phyloP scores from a whole-genome alignment of 345 rosid genomes.

The Clausena lansium region DNA sequence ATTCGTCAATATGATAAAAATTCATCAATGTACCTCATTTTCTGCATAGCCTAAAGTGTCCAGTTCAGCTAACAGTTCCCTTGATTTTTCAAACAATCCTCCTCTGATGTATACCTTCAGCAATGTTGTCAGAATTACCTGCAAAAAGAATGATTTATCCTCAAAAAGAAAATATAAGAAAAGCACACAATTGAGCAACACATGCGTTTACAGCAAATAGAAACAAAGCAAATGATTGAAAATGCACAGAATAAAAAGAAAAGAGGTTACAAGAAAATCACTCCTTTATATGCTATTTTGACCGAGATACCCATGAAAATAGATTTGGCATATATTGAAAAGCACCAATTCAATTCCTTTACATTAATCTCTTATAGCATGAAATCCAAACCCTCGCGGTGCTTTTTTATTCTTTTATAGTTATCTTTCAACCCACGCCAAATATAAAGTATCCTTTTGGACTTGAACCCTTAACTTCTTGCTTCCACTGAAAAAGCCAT shows the following conservation, averaged over 20 bases:
- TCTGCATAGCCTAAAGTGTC: slow-evolving; percentile 69
- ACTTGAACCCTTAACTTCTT: no score
- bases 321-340: not conserved
- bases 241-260: not conserved
- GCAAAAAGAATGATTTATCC: slow-evolving; percentile 11
- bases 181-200: not conserved
- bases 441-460: no score
- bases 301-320: not conserved
- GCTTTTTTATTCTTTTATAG: no score
- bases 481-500: no score
- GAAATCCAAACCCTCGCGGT: not conserved
- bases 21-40: slow-evolving; percentile 56
- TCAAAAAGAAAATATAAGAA: not conserved
- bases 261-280: not conserved
- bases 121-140: slow-evolving; percentile 88
- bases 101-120: slow-evolving; percentile 87
- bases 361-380: not conserved
- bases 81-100: slow-evolving; percentile 81
- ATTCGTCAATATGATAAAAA: not conserved
- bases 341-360: not conserved
- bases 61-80: slow-evolving; percentile 60
- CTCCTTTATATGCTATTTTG: not conserved
- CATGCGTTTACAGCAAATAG: not conserved
- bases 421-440: no score
- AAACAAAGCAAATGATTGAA: not conserved